Percentiles rank a stretch among this genome's conserved stretches.
These are phyloP conservation scores for Filobasidium uniguttulatum DNA, from an alignment of 1,284 basidiomycete genomes.

Conservation along the genomic window DNA sequence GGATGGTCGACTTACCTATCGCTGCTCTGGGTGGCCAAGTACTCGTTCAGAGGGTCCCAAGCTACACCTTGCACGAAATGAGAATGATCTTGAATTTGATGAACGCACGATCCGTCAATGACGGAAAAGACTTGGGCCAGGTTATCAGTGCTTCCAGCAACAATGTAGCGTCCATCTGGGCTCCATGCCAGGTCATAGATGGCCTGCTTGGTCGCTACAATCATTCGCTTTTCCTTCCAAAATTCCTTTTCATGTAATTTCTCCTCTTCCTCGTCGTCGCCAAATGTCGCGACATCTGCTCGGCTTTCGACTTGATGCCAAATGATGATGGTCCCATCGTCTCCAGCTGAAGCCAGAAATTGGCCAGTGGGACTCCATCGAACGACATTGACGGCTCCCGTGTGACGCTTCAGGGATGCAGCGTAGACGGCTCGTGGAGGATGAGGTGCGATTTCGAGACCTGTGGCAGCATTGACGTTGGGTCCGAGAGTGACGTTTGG, in stretches of 20 bases:
- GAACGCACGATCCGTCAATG: constrained; percentile 42
- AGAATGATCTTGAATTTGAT: constrained; percentile 50
- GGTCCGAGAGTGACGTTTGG: constrained; percentile 57
- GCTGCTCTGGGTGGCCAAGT: constrained; percentile 84
- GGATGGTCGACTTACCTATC: constrained; percentile 46
- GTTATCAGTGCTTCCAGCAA: constrained; percentile 93
- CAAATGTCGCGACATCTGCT: constrained; percentile 50
- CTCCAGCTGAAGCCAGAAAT: constrained; percentile 80
- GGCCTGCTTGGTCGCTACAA: constrained; percentile 74
- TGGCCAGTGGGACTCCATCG: constrained; percentile 93
- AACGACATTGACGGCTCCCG: constrained; percentile 90
- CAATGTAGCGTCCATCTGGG: constrained; percentile 81
- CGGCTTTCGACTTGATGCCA: constrained; percentile 75
- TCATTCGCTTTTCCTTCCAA: constrained; percentile 83
- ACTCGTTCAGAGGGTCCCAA: constrained; percentile 91
- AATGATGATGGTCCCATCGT: constrained; percentile 93
- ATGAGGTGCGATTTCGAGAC: constrained; percentile 41
- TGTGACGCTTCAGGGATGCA: constrained; percentile 83
- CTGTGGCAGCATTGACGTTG: constrained; percentile 45
- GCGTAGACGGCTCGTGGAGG: constrained; percentile 91
- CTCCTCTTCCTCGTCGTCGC: constrained; percentile 63
- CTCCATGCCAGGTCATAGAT: constrained; percentile 98
- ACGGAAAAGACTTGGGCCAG: constrained; percentile 72
- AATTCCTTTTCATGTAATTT: constrained; percentile 72
- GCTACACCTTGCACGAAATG: constrained; percentile 94